phyloP scores from a whole-genome alignment of 2,329 filamentous ascomycete species.

The Dactylonectria macrodidyma region DNA sequence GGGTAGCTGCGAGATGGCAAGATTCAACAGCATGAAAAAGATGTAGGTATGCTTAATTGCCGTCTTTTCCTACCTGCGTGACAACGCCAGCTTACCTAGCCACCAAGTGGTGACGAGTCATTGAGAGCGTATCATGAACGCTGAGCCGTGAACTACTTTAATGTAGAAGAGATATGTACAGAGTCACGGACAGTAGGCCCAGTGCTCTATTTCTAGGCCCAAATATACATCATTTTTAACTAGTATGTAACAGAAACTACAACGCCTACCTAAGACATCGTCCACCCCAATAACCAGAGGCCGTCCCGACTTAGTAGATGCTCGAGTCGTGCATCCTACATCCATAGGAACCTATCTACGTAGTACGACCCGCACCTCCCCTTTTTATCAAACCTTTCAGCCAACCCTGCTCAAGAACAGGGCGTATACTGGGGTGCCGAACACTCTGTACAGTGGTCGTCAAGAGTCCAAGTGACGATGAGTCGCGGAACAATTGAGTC shows the following conservation, averaged over 20 bases:
- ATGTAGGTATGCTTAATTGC: too few species aligned
- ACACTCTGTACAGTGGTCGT: not conserved
- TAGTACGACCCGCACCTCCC: too few species aligned
- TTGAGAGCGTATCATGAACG: too few species aligned
- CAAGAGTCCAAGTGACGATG: not conserved
- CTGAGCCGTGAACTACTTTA: too few species aligned
- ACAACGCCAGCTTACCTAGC: not conserved
- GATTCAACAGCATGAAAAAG: not conserved
- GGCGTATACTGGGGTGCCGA: not conserved
- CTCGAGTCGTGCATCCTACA: too few species aligned
- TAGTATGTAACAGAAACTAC: not conserved
- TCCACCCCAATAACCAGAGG: not conserved
- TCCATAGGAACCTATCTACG: too few species aligned
- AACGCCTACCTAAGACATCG: not conserved
- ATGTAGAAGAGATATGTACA: not conserved
- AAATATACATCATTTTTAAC: not conserved
- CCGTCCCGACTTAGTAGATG: too few species aligned
- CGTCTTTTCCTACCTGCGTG: too few species aligned
- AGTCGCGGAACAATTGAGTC: conserved; percentile 5
- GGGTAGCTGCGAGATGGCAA: not conserved
- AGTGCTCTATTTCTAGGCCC: not conserved
- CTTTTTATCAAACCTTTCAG: too few species aligned
- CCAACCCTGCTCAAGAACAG: not conserved
- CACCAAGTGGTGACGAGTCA: not conserved
- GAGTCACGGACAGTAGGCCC: not conserved